Conservation (phyloP, 2,329 filamentous ascomycete species). For the Aspergillus felis region DNA sequence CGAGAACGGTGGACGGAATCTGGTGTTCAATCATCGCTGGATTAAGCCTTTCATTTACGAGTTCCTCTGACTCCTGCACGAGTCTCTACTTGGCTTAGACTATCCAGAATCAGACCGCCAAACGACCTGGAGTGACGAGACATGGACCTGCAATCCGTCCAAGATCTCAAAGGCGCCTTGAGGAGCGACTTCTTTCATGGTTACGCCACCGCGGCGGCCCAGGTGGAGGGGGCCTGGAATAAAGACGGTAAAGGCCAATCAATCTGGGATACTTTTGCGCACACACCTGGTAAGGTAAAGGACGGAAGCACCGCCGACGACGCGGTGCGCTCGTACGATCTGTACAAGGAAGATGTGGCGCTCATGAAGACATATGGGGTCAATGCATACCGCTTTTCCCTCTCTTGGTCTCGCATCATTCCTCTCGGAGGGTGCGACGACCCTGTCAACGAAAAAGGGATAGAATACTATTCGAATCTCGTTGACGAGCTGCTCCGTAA, state of each 20-base stretch:
- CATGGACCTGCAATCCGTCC: conserved; percentile 23
- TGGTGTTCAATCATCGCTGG: neutral
- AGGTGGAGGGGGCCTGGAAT: conserved; percentile 70
- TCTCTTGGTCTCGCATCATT: conserved; percentile 72
- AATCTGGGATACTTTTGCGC: conserved; percentile 80
- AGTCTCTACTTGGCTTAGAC: neutral
- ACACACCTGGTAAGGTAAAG: conserved; percentile 70
- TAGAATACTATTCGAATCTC: conserved; percentile 71
- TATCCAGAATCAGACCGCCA: neutral
- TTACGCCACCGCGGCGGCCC: conserved; percentile 37
- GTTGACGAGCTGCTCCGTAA: conserved; percentile 69
- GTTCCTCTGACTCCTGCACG: neutral
- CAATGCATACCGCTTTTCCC: conserved; percentile 72
- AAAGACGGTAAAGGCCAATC: conserved; percentile 71
- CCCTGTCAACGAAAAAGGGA: conserved; percentile 69
- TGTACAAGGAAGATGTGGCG: conserved; percentile 66
- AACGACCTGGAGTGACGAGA: neutral
- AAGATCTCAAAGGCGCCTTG: conserved; percentile 24
- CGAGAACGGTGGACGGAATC: neutral
- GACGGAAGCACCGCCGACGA: conserved; percentile 67
- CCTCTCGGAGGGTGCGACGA: conserved; percentile 72
- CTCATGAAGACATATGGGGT: conserved; percentile 69
- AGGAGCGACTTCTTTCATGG: conserved; percentile 27
- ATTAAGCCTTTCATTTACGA: neutral
- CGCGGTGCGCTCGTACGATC: conserved; percentile 78